phyloP scores from a whole-genome alignment of 768 basidiomycete genomes.

The Lanmaoa pseudosensibilis region DNA sequence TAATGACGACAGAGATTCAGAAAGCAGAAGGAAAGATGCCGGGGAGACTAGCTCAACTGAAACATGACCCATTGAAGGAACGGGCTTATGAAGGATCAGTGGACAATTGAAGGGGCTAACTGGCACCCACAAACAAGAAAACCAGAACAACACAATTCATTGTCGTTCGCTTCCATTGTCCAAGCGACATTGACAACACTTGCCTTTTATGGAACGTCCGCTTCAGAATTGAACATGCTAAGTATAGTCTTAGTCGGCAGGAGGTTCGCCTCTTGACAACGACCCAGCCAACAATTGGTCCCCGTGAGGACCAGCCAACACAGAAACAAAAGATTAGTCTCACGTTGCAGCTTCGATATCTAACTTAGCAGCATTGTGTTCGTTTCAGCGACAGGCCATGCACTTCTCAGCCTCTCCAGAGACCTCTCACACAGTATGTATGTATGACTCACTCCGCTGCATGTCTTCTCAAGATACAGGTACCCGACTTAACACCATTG shows the following conservation, averaged over 20 bases:
- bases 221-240: not conserved
- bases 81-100: constrained; percentile 16
- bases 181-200: constrained; percentile 27
- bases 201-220: constrained; percentile 19
- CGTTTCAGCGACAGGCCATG: not conserved
- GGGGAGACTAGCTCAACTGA: constrained; percentile 24
- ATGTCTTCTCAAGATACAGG: not conserved
- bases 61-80: not conserved
- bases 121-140: constrained; percentile 21
- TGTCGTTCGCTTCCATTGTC: constrained; percentile 11
- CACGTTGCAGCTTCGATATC: not conserved
- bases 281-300: not conserved
- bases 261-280: not conserved
- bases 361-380: not conserved
- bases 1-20: not conserved
- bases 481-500: not conserved
- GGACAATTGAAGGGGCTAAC: constrained; percentile 22
- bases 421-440: not conserved
- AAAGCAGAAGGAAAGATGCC: not conserved
- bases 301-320: not conserved
- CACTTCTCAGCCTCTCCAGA: not conserved
- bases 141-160: not conserved
- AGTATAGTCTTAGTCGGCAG: too few relatives aligned
- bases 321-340: not conserved
- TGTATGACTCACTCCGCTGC: not conserved